These are phyloP conservation scores for Knoxia roxburghii DNA, from an alignment of 257 asterid species.

Conservation along the genomic window DNA sequence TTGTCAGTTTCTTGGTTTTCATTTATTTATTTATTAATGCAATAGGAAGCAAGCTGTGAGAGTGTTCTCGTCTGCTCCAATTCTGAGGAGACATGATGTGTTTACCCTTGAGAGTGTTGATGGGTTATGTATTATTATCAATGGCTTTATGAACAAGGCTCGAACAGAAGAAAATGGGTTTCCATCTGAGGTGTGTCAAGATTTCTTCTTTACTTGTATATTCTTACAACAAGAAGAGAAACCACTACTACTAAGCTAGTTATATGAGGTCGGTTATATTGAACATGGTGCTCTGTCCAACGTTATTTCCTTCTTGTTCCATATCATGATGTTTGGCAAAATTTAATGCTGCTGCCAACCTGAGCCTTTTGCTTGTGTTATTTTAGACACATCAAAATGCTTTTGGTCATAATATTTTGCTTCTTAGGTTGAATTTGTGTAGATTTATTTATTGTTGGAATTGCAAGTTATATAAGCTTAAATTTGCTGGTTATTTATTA, in stretches of 20 bases:
- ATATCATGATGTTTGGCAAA: too few relatives aligned
- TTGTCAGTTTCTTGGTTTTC: background rate
- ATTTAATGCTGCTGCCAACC: too few relatives aligned
- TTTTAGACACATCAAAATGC: background rate
- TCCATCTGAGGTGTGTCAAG: constrained; percentile 52
- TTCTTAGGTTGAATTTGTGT: background rate
- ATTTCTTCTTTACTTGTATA: background rate
- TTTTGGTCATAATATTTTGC: too few relatives aligned
- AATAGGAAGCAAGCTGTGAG: constrained; percentile 53
- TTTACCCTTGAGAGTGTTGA: constrained; percentile 65
- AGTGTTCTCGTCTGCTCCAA: constrained; percentile 68
- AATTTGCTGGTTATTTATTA: background rate
- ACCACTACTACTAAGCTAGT: too few relatives aligned
- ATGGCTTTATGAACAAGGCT: constrained; percentile 55
- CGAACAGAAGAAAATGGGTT: constrained; percentile 61
- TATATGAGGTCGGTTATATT: too few relatives aligned
- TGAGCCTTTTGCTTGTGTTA: too few relatives aligned
- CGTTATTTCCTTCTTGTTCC: too few relatives aligned
- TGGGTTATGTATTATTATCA: constrained; percentile 47
- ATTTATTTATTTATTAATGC: constrained; percentile 11
- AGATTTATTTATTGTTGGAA: background rate
- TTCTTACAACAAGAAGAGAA: too few relatives aligned
- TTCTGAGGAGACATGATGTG: constrained; percentile 43
- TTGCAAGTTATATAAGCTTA: background rate
- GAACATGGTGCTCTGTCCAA: too few relatives aligned